These are phyloP conservation scores for Blastomyces gilchristii DNA, from an alignment of 2,329 filamentous ascomycete genomes.

Conservation along the genomic window DNA sequence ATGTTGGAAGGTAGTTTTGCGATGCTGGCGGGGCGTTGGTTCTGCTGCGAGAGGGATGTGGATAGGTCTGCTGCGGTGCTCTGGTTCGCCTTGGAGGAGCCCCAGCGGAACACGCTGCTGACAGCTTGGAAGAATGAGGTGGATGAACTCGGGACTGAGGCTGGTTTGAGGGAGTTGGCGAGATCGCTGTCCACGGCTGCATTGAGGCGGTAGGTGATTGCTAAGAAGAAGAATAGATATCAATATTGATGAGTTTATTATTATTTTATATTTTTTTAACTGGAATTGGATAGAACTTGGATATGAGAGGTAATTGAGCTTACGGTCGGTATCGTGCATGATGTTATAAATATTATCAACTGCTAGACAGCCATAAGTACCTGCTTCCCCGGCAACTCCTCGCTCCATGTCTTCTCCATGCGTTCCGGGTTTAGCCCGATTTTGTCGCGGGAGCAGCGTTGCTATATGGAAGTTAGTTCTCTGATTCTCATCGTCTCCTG, in stretches of 20 bases:
- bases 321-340: constrained; percentile 58
- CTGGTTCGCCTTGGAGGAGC: constrained; percentile 45
- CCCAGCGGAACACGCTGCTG: constrained; percentile 51
- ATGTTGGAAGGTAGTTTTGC: constrained; percentile 57
- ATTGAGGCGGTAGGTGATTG: constrained; percentile 87
- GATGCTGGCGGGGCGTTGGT: constrained; percentile 42
- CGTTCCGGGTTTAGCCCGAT: constrained; percentile 63
- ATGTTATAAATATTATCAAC: constrained; percentile 97
- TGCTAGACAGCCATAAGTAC: constrained; percentile 78
- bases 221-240: constrained; percentile 17
- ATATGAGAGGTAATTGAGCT: constrained; percentile 11
- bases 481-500: not conserved
- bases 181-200: constrained; percentile 77
- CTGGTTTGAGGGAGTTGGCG: constrained; percentile 62
- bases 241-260: not conserved
- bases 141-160: constrained; percentile 65
- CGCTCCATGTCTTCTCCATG: constrained; percentile 51
- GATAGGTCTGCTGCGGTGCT: constrained; percentile 47
- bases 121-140: constrained; percentile 56
- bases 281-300: constrained; percentile 40
- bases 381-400: constrained; percentile 64
- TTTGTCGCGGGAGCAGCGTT: constrained; percentile 63
- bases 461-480: constrained; percentile 28
- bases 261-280: no score
- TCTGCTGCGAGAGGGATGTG: constrained; percentile 36